Conservation (phyloP, 2,329 filamentous ascomycete genomes). For the Fusarium pseudoanthophilum region DNA sequence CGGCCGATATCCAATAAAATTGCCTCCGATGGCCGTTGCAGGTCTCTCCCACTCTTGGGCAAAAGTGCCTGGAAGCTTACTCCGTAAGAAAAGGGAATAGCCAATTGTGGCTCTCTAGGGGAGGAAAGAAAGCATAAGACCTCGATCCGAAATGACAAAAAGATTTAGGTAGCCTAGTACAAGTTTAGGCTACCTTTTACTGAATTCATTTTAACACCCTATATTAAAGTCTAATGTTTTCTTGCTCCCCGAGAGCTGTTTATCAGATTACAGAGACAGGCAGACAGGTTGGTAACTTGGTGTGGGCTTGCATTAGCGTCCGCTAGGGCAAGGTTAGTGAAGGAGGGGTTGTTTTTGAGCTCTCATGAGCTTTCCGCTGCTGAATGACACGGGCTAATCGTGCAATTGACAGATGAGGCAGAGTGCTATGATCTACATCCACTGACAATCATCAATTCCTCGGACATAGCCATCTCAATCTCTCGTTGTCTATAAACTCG, state of each 20-base stretch:
- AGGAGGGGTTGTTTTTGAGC: conserved; percentile 1
- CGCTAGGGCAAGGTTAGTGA: conserved; percentile 6
- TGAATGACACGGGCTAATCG: not conserved
- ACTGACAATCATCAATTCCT: not conserved
- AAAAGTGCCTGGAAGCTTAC: conserved; percentile 15
- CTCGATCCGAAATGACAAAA: too few relatives aligned
- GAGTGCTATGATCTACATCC: not conserved
- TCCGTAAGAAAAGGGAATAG: not conserved
- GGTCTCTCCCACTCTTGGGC: not conserved
- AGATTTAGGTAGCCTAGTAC: not conserved
- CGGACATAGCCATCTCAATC: not conserved
- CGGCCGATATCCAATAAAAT: conserved; percentile 33
- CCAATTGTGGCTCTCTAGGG: conserved; percentile 3
- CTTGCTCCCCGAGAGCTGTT: not conserved
- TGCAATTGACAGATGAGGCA: not conserved
- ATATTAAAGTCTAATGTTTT: not conserved
- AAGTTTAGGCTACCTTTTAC: not conserved
- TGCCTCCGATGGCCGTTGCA: conserved; percentile 21
- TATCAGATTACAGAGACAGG: conserved; percentile 7
- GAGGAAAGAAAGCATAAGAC: not conserved
- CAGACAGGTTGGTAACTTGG: not conserved
- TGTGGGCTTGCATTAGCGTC: conserved; percentile 30
- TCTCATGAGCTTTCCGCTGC: not conserved
- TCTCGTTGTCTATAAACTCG: not conserved
- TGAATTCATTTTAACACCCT: not conserved